These are phyloP conservation scores for Lindgomyces ingoldianus DNA, from an alignment of 495 filamentous ascomycete genomes.

Conservation along the genomic window DNA sequence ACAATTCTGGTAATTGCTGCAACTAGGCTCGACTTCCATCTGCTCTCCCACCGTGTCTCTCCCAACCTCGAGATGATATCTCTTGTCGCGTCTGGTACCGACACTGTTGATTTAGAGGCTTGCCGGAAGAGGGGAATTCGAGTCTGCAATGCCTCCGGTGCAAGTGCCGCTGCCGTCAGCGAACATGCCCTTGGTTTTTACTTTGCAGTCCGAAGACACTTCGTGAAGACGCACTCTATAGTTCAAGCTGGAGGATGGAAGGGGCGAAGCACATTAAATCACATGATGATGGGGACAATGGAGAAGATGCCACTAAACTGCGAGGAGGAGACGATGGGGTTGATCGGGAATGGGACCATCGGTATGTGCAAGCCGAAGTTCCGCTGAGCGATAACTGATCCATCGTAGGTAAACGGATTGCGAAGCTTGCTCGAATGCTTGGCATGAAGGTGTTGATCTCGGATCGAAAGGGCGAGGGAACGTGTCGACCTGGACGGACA, in stretches of 20 bases:
- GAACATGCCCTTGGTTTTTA: background rate
- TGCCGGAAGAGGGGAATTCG: background rate
- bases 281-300: background rate
- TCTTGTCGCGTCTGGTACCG: background rate
- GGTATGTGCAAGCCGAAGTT: background rate
- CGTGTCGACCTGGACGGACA: background rate
- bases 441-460: background rate
- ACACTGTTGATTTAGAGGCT: background rate
- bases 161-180: background rate
- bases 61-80: background rate
- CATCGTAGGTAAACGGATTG: background rate
- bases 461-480: background rate
- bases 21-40: background rate
- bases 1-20: background rate
- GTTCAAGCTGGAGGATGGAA: background rate
- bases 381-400: background rate
- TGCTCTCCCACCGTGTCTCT: background rate
- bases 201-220: background rate
- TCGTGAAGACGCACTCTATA: background rate
- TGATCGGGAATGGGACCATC: background rate
- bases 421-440: background rate
- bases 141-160: background rate
- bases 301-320: background rate
- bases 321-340: background rate
- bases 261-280: background rate